Evolutionary conservation across 495 filamentous ascomycete species (phyloP), one percentile per base, ranked within the genome.

Genomic region (Penicillium simplicissimum): DNA sequence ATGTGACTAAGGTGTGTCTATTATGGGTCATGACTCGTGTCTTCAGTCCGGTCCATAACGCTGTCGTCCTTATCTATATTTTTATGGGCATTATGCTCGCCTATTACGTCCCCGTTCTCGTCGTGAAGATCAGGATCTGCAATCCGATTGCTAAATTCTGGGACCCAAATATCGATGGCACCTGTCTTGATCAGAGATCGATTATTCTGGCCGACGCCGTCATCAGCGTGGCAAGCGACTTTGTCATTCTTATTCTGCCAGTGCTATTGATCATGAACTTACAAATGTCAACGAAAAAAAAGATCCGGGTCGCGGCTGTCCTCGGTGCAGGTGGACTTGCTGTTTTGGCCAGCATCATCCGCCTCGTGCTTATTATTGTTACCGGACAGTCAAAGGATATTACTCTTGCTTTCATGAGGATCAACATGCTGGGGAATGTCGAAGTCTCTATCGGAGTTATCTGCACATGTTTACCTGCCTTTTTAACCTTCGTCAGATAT

Each of bases 1-100:
- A 69, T 48, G 64, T 76, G 42, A 77, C 74, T 52, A 80, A 80
- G 59, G 33, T 77, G 31, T 73, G 74, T 28, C 71, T 80, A 9
- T 69, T 79, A 6, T 67, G 73, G 59, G 74, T 80, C 63, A 69
- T 80, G 56, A 66, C 71, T 14, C 71, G 77, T 17, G 68, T 79
- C 9, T 79, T 79, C 67, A 67, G 64, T 17, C 71, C 75, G 1
- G 74, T 67, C 63, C 66, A 63, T 25, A 69, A 68, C 63, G 63
- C 67, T 53, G 67, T 76, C 31, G 67, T 74, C 15, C 15, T 38
- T 38, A 38, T 38, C 36, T 38, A 38, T 38, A 38, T 38, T 14
- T 38, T 38, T 38, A 38, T 38, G 14, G 36, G 36, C 36, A 38
- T 38, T 15, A 38, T 38, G 36, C 36, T 38, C 14, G 36, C 36